Base-by-base conservation (phyloP, 2,329 filamentous ascomycete species). In the Cladophialophora psammophila region DNA sequence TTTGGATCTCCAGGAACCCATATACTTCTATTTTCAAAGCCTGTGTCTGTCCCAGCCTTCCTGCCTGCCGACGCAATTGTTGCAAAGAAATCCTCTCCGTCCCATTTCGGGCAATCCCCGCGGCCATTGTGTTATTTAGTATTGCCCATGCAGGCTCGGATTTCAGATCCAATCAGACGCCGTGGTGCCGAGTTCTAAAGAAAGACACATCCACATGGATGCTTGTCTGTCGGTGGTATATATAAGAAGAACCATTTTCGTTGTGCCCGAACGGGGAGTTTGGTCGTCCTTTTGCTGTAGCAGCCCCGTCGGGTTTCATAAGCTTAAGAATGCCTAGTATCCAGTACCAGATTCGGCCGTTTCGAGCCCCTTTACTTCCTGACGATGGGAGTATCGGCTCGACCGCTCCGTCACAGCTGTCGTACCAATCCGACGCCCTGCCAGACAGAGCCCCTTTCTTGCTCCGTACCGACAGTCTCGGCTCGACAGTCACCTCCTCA, bases 371-470 rank as follows among this genome's bases (percentile, higher is more conserved):
- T 26, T 31, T 50, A 10, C 45, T 50, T 3, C 45, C 20, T 32
- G 56, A 59, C 26, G 40, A 42, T 20, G 56, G 45, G 40, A 59
- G 38, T 34, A 13, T 59, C 40, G 18, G 56, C 10, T 45, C 56
- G 15, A 59, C 56, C 9, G 31, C 26, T n/a, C 56, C 26, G 12
- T 42, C 56, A 3, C 34, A 34, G 1, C 56, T 26, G n/a, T 59
- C 56, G 12, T 34, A 45, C 26, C 36, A 48, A 9, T 35, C 56
- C 26, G 35, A 59, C 4, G 20, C 13, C 3, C 36, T 45, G 13
- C 56, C 38, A 34, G 56, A 59, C 38, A 32, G 26, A n/a, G 26
- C 56, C n/a, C 56, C 56, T 12, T 42, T 45, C 20, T 20, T 59
- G 38, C 36, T 59, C 12, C 56, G 56, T 0, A 32, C 38, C 40